Conservation (phyloP, 306 rosid species). For the Canavalia gladiata region DNA sequence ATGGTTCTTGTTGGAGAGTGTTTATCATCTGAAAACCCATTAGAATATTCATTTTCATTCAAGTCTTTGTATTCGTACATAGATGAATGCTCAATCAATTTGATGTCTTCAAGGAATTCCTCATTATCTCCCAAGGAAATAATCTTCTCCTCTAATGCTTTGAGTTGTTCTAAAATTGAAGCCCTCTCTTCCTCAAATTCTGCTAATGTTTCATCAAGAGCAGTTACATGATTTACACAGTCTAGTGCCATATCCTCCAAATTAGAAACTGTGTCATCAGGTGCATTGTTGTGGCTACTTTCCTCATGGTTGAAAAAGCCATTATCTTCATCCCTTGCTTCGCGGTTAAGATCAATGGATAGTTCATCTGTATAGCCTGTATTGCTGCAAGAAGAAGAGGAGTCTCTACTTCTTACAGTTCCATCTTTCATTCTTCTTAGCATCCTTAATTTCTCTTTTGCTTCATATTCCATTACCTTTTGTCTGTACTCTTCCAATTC, state of each 20-base stretch:
- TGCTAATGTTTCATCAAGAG: conserved; percentile 68
- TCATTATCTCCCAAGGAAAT: conserved; percentile 60
- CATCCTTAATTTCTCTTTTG: conserved; percentile 62
- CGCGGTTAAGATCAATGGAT: conserved; percentile 67
- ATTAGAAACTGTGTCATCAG: conserved; percentile 48
- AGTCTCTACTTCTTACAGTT: conserved; percentile 65
- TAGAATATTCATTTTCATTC: conserved; percentile 45
- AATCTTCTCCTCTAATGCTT: conserved; percentile 79
- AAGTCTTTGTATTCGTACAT: conserved; percentile 26
- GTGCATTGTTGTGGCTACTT: conserved; percentile 42
- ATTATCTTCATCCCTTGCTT: conserved; percentile 57
- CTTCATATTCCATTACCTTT: conserved; percentile 69
- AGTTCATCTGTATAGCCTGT: conserved; percentile 60
- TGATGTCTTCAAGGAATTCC: conserved; percentile 53
- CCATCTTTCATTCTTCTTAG: conserved; percentile 67
- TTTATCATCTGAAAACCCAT: conserved; percentile 49
- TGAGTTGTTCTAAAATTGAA: conserved; percentile 76
- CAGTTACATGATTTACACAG: conserved; percentile 65
- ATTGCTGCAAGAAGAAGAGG: conserved; percentile 70
- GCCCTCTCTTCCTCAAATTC: conserved; percentile 82
- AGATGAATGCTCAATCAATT: conserved; percentile 41
- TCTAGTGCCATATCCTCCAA: conserved; percentile 78
- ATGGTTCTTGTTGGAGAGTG: conserved; percentile 48
- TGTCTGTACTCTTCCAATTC: conserved; percentile 69
- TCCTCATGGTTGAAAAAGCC: conserved; percentile 47